Evolutionary conservation across 768 basidiomycete genomes (phyloP).

Genomic region (Holtermanniella nyarrowii): DNA sequence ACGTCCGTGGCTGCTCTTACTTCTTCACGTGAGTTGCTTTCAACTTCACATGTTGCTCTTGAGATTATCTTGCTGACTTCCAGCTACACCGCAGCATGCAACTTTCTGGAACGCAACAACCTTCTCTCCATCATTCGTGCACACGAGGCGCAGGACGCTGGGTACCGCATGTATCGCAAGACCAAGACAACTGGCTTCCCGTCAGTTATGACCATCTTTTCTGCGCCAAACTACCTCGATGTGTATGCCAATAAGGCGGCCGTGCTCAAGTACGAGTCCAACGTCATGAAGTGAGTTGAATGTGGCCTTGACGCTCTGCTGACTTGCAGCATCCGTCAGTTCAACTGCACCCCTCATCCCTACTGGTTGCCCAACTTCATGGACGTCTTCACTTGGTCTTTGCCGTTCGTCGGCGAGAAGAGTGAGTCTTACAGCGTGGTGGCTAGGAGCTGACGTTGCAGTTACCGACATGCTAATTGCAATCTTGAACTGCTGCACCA

Average conservation of each 20-base stretch:
- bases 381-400: slow-evolving; percentile 98
- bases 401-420: slow-evolving; percentile 97
- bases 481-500: slow-evolving; percentile 87
- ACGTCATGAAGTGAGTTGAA: slow-evolving; percentile 69
- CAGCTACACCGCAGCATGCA: slow-evolving; percentile 91
- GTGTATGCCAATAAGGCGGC: slow-evolving; percentile 99
- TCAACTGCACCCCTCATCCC: slow-evolving; percentile 84
- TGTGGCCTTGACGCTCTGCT: slow-evolving; percentile 1
- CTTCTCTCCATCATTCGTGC: slow-evolving; percentile 92
- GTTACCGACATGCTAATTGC: slow-evolving; percentile 99
- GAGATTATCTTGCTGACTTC: neutral
- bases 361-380: slow-evolving; percentile 99
- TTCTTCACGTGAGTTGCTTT: slow-evolving; percentile 85
- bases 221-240: slow-evolving; percentile 94
- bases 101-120: slow-evolving; percentile 95
- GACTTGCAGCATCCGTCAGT: slow-evolving; percentile 62
- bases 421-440: slow-evolving; percentile 48
- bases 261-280: slow-evolving; percentile 96
- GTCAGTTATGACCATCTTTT: slow-evolving; percentile 99
- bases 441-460: slow-evolving; percentile 36
- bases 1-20: slow-evolving; percentile 92
- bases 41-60: neutral
- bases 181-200: slow-evolving; percentile 97
- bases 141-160: slow-evolving; percentile 97
- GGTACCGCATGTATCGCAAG: slow-evolving; percentile 99